phyloP scores from a whole-genome alignment of 2,329 filamentous ascomycete genomes.

The Paecilomyces dactylethromorphus region DNA sequence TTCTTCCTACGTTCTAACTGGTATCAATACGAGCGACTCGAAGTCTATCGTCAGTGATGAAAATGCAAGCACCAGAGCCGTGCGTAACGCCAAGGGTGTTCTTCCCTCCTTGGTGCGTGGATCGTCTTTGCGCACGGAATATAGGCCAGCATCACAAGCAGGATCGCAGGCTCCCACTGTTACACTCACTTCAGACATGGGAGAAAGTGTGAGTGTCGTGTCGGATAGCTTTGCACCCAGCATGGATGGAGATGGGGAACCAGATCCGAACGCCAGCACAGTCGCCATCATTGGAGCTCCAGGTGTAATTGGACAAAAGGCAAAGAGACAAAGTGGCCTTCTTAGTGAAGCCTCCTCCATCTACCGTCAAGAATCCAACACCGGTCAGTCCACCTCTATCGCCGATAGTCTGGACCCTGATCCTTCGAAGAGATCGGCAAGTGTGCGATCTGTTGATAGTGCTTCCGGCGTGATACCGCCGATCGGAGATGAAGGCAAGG shows the following conservation, averaged over 20 bases:
- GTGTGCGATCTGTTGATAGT: background rate
- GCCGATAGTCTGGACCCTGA: background rate
- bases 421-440: background rate
- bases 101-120: background rate
- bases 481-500: slow-evolving; percentile 1
- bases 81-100: background rate
- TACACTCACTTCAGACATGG: background rate
- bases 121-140: background rate
- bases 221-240: background rate
- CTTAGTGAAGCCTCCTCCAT: background rate
- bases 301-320: slow-evolving; percentile 17
- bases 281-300: slow-evolving; percentile 13
- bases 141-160: background rate
- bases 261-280: slow-evolving; percentile 27
- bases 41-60: background rate
- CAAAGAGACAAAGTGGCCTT: background rate
- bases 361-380: background rate
- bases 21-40: background rate
- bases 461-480: slow-evolving; percentile 2
- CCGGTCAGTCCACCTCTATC: background rate
- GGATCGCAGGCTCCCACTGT: background rate
- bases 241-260: slow-evolving; percentile 9
- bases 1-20: background rate
- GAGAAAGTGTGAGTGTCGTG: background rate
- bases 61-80: background rate